A percentile compares a stretch with the other conserved stretches of the same genome.
Evolutionary conservation across 176 grass and related monocot species (phyloP).

Genomic region (Elymus sibiricus): DNA sequence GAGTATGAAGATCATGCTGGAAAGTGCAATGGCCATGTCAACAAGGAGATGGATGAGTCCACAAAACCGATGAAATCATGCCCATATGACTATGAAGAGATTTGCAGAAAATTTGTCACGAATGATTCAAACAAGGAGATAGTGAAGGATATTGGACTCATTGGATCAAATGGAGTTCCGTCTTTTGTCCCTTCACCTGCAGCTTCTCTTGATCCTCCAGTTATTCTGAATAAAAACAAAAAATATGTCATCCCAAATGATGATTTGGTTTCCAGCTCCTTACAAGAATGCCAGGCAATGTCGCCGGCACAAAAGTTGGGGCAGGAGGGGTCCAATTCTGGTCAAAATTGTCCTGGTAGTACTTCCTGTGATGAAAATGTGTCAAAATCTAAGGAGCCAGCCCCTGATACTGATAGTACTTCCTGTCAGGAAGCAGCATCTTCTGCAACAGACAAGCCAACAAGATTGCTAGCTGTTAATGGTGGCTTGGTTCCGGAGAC

Average conservation of each 20-base stretch:
- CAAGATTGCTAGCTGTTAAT: slow-evolving; percentile 44
- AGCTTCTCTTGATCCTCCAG: slow-evolving; percentile 55
- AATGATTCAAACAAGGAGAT: slow-evolving; percentile 78
- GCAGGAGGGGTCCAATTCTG: slow-evolving; percentile 33
- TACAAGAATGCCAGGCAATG: slow-evolving; percentile 26
- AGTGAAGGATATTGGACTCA: slow-evolving; percentile 74
- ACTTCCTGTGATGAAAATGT: slow-evolving; percentile 29
- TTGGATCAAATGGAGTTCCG: slow-evolving; percentile 70
- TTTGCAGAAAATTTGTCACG: slow-evolving; percentile 66
- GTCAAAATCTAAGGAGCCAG: slow-evolving; percentile 35
- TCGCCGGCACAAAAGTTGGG: slow-evolving; percentile 2
- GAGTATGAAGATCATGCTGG: slow-evolving; percentile 80
- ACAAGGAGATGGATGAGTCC: slow-evolving; percentile 46
- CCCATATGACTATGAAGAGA: slow-evolving; percentile 74
- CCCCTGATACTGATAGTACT: slow-evolving; percentile 10
- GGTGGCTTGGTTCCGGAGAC: slow-evolving; percentile 60
- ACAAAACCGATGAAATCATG: slow-evolving; percentile 43
- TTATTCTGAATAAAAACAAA: slow-evolving; percentile 40
- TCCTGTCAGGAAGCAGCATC: slow-evolving; percentile 41
- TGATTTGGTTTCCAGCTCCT: slow-evolving; percentile 36
- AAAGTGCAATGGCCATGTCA: slow-evolving; percentile 46
- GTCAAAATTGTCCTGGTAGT: slow-evolving; percentile 36
- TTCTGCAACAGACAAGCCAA: slow-evolving; percentile 43
- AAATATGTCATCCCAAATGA: slow-evolving; percentile 28
- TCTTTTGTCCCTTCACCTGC: too few species aligned